Evolutionary conservation across 495 filamentous ascomycete genomes (phyloP).

Genomic region (Aspergillus funiculosus): DNA sequence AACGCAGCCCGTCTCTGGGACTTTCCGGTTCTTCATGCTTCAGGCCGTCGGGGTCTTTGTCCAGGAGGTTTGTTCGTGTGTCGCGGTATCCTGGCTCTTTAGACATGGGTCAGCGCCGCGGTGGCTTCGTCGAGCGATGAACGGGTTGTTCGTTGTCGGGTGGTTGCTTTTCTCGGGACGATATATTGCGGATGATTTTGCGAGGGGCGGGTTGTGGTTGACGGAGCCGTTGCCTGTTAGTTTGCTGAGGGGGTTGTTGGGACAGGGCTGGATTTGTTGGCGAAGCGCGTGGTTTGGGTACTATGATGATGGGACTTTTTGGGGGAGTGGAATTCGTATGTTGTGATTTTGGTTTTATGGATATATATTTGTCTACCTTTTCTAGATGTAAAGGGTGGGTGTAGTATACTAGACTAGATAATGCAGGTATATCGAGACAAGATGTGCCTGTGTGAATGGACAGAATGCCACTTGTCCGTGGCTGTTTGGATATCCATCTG

Average conservation of each 20-base stretch:
- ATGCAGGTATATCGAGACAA: too few relatives aligned
- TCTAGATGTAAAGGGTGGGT: conserved; percentile 7
- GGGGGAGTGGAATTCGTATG: conserved; percentile 54
- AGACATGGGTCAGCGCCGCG: conserved; percentile 17
- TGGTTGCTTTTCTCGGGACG: conserved; percentile 56
- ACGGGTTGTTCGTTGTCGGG: conserved; percentile 44
- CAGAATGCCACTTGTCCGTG: too few relatives aligned
- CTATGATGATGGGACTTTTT: conserved; percentile 52
- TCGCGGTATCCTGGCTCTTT: conserved; percentile 24
- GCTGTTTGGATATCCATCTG: too few relatives aligned
- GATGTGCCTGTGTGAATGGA: too few relatives aligned
- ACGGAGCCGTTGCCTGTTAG: conserved; percentile 67
- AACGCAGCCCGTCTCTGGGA: conserved; percentile 35
- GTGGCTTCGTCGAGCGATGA: conserved; percentile 41
- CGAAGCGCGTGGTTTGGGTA: conserved; percentile 44
- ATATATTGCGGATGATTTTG: conserved; percentile 57
- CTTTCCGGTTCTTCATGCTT: conserved; percentile 53
- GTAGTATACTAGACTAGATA: conserved; percentile 9
- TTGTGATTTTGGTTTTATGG: conserved; percentile 22
- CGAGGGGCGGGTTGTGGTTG: conserved; percentile 55
- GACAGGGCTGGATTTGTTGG: conserved; percentile 55
- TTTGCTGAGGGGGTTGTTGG: conserved; percentile 48
- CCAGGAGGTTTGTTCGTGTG: conserved; percentile 35
- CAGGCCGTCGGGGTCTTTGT: conserved; percentile 51
- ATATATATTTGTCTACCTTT: not conserved